Evolutionary conservation across 352 stramenopile species (phyloP), one percentile per base, ranked within the genome.

Genomic region (Pythium oligandrum): DNA sequence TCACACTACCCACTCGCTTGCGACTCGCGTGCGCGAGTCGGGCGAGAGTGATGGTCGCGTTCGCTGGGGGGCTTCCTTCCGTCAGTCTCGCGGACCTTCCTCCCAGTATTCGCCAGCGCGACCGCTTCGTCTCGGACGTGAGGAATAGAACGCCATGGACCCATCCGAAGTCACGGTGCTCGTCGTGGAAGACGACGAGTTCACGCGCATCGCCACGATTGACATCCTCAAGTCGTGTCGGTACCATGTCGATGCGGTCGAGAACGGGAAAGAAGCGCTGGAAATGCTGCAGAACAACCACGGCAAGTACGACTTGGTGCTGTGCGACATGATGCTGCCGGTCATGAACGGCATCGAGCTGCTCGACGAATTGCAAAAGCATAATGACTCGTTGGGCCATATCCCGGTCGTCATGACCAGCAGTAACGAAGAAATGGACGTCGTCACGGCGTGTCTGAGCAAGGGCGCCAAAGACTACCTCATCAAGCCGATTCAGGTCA

Each of bases 341-440:
- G 83, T 94, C 33, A 88, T 96, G 71, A 93, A 79, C 52, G 86
- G 86, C 55, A 90, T 94, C 51, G 78, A 94, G 72, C 61, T 96
- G 51, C 78, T 96, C 50, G 82, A 92, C 37, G 80, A 84, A 51
- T 75, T 96, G 40, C 70, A 90, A 53, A 86, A 93, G 55, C 75
- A 76, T 51, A 83, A 55, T 48, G 54, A 51, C 37, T 73, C 65
- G 35, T 60, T 96, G 26, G 75, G 80, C 44, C 81, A 96, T 49
- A 92, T 96, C 45, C 86, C 86, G 26, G 85, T 96, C 35, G 86
- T 96, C 55, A 96, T 96, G 86, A 90, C 86, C 9, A 93, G 79
- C 30, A 92, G 81, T 39, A 94, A 96, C 59, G 86, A 95, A 64
- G 86, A 94, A 55, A 93, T 96, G 80, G 81, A 94, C 56, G 84